A percentile compares a stretch with the other conserved stretches of the same genome.
Evolutionary conservation across 192 early-diverging fungal species (phyloP).

Genomic region (Linnemannia exigua): DNA sequence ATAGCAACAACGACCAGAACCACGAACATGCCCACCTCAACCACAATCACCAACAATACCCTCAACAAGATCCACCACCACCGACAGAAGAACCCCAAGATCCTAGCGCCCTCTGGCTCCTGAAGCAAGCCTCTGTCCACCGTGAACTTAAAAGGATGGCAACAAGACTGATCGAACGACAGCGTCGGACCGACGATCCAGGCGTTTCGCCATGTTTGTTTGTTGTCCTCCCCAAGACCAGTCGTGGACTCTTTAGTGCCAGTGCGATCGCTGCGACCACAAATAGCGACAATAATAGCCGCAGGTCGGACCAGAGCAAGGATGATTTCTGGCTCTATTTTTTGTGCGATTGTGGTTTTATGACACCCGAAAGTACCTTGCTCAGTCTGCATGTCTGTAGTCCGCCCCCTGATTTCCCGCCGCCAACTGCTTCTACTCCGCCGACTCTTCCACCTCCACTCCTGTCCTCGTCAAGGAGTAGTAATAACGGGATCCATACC

Average conservation of each 20-base stretch:
- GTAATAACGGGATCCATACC: too few relatives aligned
- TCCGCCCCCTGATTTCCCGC: neutral
- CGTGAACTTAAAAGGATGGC: neutral
- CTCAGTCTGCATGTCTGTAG: conserved; percentile 28
- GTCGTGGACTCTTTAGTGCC: neutral
- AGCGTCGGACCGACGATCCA: neutral
- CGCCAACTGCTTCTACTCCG: neutral
- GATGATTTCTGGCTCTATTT: conserved; percentile 31
- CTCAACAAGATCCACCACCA: neutral
- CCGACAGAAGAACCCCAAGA: neutral
- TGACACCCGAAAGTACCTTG: neutral
- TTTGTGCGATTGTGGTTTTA: conserved; percentile 45
- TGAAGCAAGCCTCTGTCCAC: neutral
- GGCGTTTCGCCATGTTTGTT: conserved; percentile 22
- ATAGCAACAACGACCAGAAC: neutral
- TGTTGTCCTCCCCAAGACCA: conserved; percentile 31
- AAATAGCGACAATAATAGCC: neutral
- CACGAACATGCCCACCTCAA: neutral
- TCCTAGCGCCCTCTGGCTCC: neutral
- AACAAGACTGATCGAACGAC: neutral
- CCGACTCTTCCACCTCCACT: neutral
- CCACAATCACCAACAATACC: neutral
- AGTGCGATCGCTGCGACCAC: neutral
- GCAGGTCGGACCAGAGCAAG: neutral
- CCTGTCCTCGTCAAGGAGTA: neutral